These are phyloP conservation scores for Rhododendron mucronatum DNA, from an alignment of 148 eudicot genomes.

Conservation along the genomic window DNA sequence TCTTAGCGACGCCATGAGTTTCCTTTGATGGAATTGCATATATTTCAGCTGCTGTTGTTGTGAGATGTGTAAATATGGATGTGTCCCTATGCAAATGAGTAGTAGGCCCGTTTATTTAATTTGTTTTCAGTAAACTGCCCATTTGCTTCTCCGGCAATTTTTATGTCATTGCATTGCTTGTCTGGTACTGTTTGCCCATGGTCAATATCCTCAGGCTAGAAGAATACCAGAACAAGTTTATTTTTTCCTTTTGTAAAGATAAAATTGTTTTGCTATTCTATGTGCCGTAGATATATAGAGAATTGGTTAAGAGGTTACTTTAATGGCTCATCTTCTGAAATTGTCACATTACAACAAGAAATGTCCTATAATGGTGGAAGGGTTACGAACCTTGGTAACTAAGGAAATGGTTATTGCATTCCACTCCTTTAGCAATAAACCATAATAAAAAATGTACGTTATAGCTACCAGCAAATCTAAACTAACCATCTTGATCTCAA, in stretches of 20 bases:
- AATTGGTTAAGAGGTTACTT: neutral
- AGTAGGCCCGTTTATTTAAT: neutral
- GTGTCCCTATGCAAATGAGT: neutral
- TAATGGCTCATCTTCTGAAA: neutral
- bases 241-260: neutral
- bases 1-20: neutral
- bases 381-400: no score
- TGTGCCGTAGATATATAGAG: neutral
- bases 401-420: neutral
- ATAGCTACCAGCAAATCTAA: neutral
- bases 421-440: no score
- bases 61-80: neutral
- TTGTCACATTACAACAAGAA: neutral
- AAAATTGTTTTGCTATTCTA: neutral
- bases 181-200: neutral
- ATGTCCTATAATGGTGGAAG: neutral
- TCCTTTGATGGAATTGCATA: neutral
- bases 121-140: neutral
- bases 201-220: neutral
- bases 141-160: neutral
- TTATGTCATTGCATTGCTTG: neutral
- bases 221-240: neutral
- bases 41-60: neutral
- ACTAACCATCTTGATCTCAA: neutral
- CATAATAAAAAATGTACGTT: no score